Base-by-base conservation (phyloP, 2,329 filamentous ascomycete species). In the Aspergillus hiratsukae region DNA sequence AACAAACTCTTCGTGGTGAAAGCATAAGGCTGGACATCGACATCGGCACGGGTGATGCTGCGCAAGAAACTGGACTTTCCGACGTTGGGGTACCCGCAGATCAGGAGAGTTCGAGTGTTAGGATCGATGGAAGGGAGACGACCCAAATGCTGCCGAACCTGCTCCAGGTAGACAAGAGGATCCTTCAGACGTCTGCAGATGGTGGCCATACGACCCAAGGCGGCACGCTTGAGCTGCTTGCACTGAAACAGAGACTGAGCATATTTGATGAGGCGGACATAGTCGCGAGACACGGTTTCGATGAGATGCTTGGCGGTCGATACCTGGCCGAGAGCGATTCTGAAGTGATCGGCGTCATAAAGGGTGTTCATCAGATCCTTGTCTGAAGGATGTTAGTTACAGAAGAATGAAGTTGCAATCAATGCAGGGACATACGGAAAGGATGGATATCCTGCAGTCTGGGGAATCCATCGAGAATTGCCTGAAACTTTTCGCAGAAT, bases 1-100 rank as follows among this genome's bases (percentile, higher is more conserved):
- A 97, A 99, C 68, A 99, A 81, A 66, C 87, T 91, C 83, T 97
- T 97, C 54, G 94, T 99, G 37, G 94, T 97, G 82, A 99, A 99
- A 53, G 94, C 95, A 73, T 97, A 99, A 21, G 94, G 93, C 78
- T 97, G 92, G 35, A 97, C 90, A 71, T 97, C 93, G 55, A 97
- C 93, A 79, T 99, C 94, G 62, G 94, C 94, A 65, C 92, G 85
- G 51, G 91, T 96, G 69, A 97, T 88, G 71, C 88, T 94, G 77
- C 88, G 88, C 71, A 99, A 78, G 81, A 99, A 99, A 65, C 90
- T 96, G 55, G 90, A 96, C 81, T 99, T 99, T 76, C 94, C 92
- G 61, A 96, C 91, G 69, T 99, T 99, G 66, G 94, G 94, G 75
- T 97, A 97, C 53, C 94, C 94, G 75, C 93, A 96, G 66, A 99